Base-by-base conservation (phyloP, 2,329 filamentous ascomycete genomes). In the Madurella fahalii region DNA sequence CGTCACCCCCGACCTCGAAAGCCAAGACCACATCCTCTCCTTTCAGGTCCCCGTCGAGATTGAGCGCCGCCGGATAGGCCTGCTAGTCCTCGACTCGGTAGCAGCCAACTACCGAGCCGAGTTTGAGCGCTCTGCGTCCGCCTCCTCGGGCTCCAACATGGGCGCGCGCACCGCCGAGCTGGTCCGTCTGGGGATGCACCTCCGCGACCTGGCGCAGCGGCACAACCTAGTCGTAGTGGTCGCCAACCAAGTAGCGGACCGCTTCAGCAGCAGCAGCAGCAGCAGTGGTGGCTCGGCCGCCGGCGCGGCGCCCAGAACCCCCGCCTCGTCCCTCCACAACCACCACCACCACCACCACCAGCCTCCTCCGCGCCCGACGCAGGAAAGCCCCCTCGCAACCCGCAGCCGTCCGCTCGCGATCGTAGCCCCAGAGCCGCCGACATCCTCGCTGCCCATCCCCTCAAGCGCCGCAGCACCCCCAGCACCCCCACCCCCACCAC, bases 51-150 rank as follows among this genome's bases (percentile, higher is more conserved):
- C 94, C 1, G 87, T 96, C 16, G 85, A 91, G 30, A 83, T 96
- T 17, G 75, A 81, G 60, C 83, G 89, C 45, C 84, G 90, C 69
- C 80, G 86, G 58, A 78, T 96, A 50, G 90, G 93, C 2, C 80
- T 99, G 1, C 73, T 99, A 1, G 80, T 97, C 13, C 74, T 99
- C 32, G 94, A 99, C 73, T 95, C 89, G 5, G 87, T 99, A 30
- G 92, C 94, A 0, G 91, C 94, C 56, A 99, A 99, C 72, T 99
- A 94, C 71, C 87, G 94, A 60, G 92, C 90, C 47, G 93, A 97
- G 69, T 94, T 91, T 64, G 87, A 91, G 62, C 80, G 83, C 53
- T 52, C 56, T 13, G 39, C 57, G 42, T 37, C 47, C 34, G 30
- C 46, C 41, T 18, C 40, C 2, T 42, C 67, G 52, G 72, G 71